Evolutionary conservation across 352 stramenopile genomes (phyloP), one percentile per base, ranked within the genome.

Genomic region (Phytophthora tubulina): DNA sequence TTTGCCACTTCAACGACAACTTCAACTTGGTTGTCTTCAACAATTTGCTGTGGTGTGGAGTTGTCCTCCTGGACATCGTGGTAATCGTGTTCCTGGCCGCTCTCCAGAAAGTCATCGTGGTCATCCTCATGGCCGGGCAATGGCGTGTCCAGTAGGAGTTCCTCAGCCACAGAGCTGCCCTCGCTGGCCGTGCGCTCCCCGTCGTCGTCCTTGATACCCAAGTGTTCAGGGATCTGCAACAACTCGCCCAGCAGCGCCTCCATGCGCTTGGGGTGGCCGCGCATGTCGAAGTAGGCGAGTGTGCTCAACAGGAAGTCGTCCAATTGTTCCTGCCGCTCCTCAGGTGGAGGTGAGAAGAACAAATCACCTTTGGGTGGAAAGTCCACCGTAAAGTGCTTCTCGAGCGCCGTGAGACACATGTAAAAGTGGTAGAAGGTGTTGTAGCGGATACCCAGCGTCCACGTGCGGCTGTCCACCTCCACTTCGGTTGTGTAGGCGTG

Each of bases 401-500:
- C 85, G 8, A 85, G 38, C 5, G 72, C 75, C 9, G 76, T 49
- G 50, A 94, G 73, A 9, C 79, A 75, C 58, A 39, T 59, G 75
- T 94, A 92, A 58, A 88, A 88, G 27, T 75, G 63, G 55, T 76
- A 79, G 72, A 92, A 92, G 7, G 77, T 79, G 70, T 78, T 89
- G 75, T 93, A 94, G 54, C 86, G 86, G 39, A 94, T 71, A 6
- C 42, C 63, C 17, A 94, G 65, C 31, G 67, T 69, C 84, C 86
- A 94, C 4, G 59, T 59, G 42, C 57, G 57, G 46, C 67, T 76
- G 48, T 85, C 65, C 36, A 86, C 72, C 30, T 73, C 62, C 44
- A 90, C 82, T 17, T 88, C 65, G 13, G 82, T 90, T 17, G 65
- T 82, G 73, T 90, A 90, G 39, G 70, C 67, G 61, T 86, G 66